Percentiles rank a stretch among this genome's conserved stretches.
phyloP scores from a whole-genome alignment of 1,139 yeast genomes.

The Entelexis sorbosivorans region DNA sequence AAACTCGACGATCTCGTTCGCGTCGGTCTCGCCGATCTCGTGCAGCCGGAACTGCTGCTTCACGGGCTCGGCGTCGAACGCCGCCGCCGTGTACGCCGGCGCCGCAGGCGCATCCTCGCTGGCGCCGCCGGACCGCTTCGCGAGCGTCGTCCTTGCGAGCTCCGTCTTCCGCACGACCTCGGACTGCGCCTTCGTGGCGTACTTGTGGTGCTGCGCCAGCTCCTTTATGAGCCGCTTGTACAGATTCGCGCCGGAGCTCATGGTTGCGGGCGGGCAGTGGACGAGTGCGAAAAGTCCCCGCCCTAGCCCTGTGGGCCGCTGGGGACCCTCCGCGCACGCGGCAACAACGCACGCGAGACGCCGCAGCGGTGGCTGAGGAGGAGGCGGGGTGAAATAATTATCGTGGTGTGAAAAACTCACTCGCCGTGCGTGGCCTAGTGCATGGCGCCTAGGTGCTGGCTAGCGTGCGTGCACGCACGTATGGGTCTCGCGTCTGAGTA shows the following conservation, averaged over 20 bases:
- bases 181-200: slow-evolving; percentile 27
- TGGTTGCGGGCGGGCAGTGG: neutral
- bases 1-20: slow-evolving; percentile 41
- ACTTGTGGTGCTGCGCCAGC: slow-evolving; percentile 27
- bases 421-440: too few species aligned
- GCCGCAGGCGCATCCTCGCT: neutral
- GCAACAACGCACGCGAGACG: neutral
- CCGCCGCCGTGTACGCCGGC: slow-evolving; percentile 7
- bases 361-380: too few species aligned
- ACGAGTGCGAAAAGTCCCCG: neutral
- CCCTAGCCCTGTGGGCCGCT: slow-evolving; percentile 3
- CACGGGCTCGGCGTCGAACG: slow-evolving; percentile 8
- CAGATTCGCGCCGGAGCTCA: slow-evolving; percentile 3
- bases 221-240: slow-evolving; percentile 26
- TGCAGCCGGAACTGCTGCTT: slow-evolving; percentile 6
- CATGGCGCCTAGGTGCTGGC: too few species aligned
- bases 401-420: too few species aligned
- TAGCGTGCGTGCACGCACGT: too few species aligned
- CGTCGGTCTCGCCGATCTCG: slow-evolving; percentile 12
- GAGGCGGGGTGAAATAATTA: neutral
- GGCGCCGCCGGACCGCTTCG: slow-evolving; percentile 9
- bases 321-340: neutral
- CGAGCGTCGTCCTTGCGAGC: slow-evolving; percentile 12
- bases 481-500: too few species aligned
- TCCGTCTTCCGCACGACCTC: slow-evolving; percentile 10